Evolutionary conservation across 2,329 filamentous ascomycete species (phyloP).

Genomic region (Rhynchosporium secalis): DNA sequence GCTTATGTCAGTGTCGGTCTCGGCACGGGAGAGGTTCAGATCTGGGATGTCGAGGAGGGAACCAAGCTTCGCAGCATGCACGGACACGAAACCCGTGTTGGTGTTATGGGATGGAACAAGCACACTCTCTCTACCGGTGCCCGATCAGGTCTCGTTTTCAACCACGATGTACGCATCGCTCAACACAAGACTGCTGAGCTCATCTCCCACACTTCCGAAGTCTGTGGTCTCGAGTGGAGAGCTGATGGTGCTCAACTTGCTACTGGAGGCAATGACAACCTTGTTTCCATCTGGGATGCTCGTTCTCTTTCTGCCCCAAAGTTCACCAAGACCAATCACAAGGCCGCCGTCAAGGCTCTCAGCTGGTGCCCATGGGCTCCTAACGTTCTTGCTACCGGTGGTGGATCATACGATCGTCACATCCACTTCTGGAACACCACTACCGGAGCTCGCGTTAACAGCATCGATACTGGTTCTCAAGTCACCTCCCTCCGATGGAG

Average conservation of each 20-base stretch:
- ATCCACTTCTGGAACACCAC: slow-evolving; percentile 99
- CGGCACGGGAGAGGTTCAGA: slow-evolving; percentile 94
- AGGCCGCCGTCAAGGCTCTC: slow-evolving; percentile 95
- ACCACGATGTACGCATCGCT: slow-evolving; percentile 96
- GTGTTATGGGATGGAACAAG: slow-evolving; percentile 99
- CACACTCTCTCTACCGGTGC: slow-evolving; percentile 94
- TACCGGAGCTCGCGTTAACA: slow-evolving; percentile 95
- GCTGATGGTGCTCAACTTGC: slow-evolving; percentile 95
- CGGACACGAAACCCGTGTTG: slow-evolving; percentile 93
- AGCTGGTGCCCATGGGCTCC: slow-evolving; percentile 99
- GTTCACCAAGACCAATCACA: slow-evolving; percentile 99
- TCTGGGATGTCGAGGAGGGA: slow-evolving; percentile 96
- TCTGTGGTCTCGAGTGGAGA: slow-evolving; percentile 97
- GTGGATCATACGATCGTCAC: slow-evolving; percentile 93
- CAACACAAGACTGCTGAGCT: slow-evolving; percentile 98
- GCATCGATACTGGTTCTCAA: slow-evolving; percentile 97
- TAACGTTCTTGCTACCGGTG: slow-evolving; percentile 94
- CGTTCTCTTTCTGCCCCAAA: slow-evolving; percentile 90
- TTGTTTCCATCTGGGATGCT: slow-evolving; percentile 98
- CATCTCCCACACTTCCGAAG: slow-evolving; percentile 94
- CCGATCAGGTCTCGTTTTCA: slow-evolving; percentile 92
- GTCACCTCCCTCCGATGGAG: slow-evolving; percentile 97
- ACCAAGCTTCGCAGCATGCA: slow-evolving; percentile 98
- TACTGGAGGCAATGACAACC: slow-evolving; percentile 97
- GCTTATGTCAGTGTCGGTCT: slow-evolving; percentile 95